Base-by-base conservation (phyloP, 2,329 filamentous ascomycete genomes). In the Macrophomina pseudophaseolina region DNA sequence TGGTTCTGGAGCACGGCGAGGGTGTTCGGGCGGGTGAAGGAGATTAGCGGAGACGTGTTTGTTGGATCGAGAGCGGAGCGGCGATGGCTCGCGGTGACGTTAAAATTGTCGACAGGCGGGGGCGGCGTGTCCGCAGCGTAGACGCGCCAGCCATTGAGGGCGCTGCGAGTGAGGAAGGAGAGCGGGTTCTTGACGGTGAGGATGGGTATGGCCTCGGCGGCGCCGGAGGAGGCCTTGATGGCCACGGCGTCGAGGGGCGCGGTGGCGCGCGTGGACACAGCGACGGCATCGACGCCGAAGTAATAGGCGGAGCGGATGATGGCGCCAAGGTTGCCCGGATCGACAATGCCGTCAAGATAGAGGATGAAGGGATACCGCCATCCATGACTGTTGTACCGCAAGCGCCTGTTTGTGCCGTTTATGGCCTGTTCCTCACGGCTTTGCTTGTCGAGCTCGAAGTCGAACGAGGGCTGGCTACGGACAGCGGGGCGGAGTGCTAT, bases 301-400 rank as follows among this genome's bases (percentile, higher is more conserved):
- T 95, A 98, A 73, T 92, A 91, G 2, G 93, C 93, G 5, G 92
- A 92, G 42, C 95, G 91, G 51, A 98, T 84, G 68, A 98, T 94
- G 28, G 90, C 93, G 49, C 95, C 95, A 0, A 98, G 82, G 74
- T 99, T 99, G 32, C 92, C 93, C 0, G 93, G 91, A 74, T 99
- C 94, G 75, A 69, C 71, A 80, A 96, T 89, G 64, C 90, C 87
- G 71, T 95, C 90, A 1, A 95, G 82, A 38, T 94, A 80, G 1
- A 96, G 81, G 8, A 96, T 83, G 35, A 96, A 83, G 0, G 92
- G 92, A 60, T 89, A 86, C 65, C 87, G 82, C 72, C 79, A 82
- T 3, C 76, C 75, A 2, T 74, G 73, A n/a, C 74, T 73, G 32
- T 76, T 76, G 66, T 80, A 83, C 28, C 71, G 71, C 51, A 92